phyloP scores from a whole-genome alignment of 2,329 filamentous ascomycete genomes.

The Xylaria sp. region DNA sequence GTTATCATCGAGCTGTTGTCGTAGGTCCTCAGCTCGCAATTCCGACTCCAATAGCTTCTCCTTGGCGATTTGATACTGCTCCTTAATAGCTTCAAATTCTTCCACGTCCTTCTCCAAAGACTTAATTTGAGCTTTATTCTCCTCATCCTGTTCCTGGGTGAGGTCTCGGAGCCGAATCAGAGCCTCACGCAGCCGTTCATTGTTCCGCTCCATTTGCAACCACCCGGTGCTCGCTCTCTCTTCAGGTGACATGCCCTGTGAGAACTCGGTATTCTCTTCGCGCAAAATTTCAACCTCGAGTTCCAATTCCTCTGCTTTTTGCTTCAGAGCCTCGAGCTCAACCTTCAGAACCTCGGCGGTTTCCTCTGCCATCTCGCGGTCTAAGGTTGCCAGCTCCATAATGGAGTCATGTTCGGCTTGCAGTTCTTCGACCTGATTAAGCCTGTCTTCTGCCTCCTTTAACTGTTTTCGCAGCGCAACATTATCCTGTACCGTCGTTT shows the following conservation, averaged over 20 bases:
- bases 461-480: slow-evolving; percentile 78
- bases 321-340: slow-evolving; percentile 80
- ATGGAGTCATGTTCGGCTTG: slow-evolving; percentile 87
- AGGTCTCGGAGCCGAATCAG: slow-evolving; percentile 86
- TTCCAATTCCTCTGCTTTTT: slow-evolving; percentile 83
- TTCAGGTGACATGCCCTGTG: slow-evolving; percentile 86
- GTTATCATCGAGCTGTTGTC: slow-evolving; percentile 89
- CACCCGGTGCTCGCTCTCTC: slow-evolving; percentile 88
- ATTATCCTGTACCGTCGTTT: slow-evolving; percentile 84
- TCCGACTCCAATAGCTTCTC: slow-evolving; percentile 79
- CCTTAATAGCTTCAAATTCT: slow-evolving; percentile 73
- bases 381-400: slow-evolving; percentile 86
- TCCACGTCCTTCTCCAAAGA: slow-evolving; percentile 77
- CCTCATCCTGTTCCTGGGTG: slow-evolving; percentile 83
- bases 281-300: slow-evolving; percentile 87
- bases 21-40: slow-evolving; percentile 81
- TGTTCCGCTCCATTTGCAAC: slow-evolving; percentile 90
- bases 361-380: slow-evolving; percentile 97
- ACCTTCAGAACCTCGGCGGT: slow-evolving; percentile 82
- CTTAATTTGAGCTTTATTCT: slow-evolving; percentile 79
- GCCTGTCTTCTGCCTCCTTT: slow-evolving; percentile 76
- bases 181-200: slow-evolving; percentile 87
- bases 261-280: slow-evolving; percentile 87
- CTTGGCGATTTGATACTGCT: slow-evolving; percentile 75
- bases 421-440: slow-evolving; percentile 75